Evolutionary conservation across 768 basidiomycete genomes (phyloP).

Genomic region (Leucosporidium yakuticum): DNA sequence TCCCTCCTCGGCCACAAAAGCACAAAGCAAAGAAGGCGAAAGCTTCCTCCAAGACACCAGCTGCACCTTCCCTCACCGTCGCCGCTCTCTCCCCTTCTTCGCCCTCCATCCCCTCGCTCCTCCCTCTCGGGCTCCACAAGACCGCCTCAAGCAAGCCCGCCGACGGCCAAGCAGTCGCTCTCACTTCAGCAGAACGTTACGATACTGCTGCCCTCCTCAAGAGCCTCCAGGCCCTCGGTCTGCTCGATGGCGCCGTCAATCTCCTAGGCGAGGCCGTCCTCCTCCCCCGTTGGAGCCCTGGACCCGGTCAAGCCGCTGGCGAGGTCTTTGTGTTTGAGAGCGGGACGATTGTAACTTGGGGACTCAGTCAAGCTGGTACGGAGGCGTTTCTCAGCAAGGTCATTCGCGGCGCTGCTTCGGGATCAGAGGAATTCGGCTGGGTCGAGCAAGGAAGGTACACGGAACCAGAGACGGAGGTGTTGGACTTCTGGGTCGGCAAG

Average conservation of each 20-base stretch:
- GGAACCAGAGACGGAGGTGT: conserved; percentile 35
- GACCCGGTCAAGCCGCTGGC: conserved; percentile 11
- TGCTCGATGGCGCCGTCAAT: conserved; percentile 28
- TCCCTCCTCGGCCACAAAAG: conserved; percentile 18
- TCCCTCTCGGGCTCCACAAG: conserved; percentile 6
- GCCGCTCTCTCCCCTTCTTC: neutral
- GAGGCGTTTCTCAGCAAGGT: conserved; percentile 32
- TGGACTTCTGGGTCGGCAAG: conserved; percentile 33
- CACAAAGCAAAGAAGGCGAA: conserved; percentile 23
- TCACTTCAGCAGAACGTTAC: conserved; percentile 36
- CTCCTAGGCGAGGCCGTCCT: conserved; percentile 25
- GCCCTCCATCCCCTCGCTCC: conserved; percentile 6
- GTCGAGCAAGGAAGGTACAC: conserved; percentile 33
- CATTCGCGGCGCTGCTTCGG: conserved; percentile 7
- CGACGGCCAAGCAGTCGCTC: conserved; percentile 26
- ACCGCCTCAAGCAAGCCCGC: neutral
- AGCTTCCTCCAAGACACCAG: neutral
- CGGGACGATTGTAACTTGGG: conserved; percentile 33
- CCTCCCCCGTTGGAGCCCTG: conserved; percentile 24
- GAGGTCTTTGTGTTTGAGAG: conserved; percentile 34
- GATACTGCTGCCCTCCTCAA: conserved; percentile 31
- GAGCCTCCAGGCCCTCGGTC: conserved; percentile 16
- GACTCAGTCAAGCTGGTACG: conserved; percentile 12
- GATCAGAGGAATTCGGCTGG: conserved; percentile 10
- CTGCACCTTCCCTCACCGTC: neutral